phyloP scores from a whole-genome alignment of 139 green algal species.

The Micractinium sp. region DNA sequence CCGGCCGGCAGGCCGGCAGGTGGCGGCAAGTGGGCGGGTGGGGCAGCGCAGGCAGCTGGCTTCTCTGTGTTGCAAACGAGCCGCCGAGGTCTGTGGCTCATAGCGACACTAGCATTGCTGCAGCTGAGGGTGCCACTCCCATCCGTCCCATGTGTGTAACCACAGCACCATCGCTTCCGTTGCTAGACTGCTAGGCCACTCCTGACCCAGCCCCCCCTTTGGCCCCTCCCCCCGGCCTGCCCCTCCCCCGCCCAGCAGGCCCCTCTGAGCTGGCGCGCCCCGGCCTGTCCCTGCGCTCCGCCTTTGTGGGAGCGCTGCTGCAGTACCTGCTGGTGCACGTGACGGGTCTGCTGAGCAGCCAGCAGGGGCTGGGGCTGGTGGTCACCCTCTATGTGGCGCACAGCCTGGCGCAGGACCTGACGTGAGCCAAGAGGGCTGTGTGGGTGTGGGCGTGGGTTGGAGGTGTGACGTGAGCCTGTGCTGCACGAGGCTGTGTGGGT shows the following conservation, averaged over 20 bases:
- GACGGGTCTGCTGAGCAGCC: slow-evolving; percentile 32
- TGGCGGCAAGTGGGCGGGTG: too few relatives aligned
- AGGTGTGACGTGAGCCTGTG: neutral
- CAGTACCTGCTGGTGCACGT: slow-evolving; percentile 52
- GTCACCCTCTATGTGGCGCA: slow-evolving; percentile 48
- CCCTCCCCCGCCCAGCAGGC: slow-evolving; percentile 27
- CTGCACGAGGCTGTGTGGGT: neutral
- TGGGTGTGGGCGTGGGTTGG: neutral
- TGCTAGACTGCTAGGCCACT: too few relatives aligned
- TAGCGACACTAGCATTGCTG: too few relatives aligned
- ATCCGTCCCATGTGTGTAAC: too few relatives aligned
- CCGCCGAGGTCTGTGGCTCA: too few relatives aligned
- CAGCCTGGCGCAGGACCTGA: slow-evolving; percentile 43
- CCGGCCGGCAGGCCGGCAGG: too few relatives aligned
- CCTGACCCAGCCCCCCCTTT: too few relatives aligned
- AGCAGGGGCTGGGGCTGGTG: slow-evolving; percentile 51
- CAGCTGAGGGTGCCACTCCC: too few relatives aligned
- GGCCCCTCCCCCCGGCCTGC: neutral
- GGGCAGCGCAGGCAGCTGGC: too few relatives aligned
- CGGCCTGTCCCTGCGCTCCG: slow-evolving; percentile 41
- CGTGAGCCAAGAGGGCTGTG: neutral
- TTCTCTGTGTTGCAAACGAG: too few relatives aligned
- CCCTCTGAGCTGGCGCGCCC: slow-evolving; percentile 44
- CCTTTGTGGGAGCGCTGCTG: slow-evolving; percentile 18
- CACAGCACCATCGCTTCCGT: too few relatives aligned